Evolutionary conservation across 306 rosid genomes (phyloP).

Genomic region (Spatholobus suberectus): DNA sequence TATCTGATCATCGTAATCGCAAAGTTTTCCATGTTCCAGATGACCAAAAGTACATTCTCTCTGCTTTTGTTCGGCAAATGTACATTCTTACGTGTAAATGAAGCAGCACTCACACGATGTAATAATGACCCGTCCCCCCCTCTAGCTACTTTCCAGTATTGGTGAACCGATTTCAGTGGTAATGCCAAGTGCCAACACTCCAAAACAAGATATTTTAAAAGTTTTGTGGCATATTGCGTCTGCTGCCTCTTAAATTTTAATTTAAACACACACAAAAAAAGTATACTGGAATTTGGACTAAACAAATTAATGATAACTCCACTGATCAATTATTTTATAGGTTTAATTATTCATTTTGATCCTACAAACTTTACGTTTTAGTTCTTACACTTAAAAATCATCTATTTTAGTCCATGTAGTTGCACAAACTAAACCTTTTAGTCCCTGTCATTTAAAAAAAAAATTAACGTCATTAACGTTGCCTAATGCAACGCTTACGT

Average conservation of each 20-base stretch:
- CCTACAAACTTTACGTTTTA: too few species aligned
- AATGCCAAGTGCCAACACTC: constrained; percentile 3
- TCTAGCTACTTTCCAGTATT: not conserved
- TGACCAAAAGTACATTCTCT: not conserved
- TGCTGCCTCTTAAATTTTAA: not conserved
- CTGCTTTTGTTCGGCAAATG: not conserved
- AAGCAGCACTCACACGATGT: not conserved
- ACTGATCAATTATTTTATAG: not conserved
- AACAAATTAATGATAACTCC: not conserved
- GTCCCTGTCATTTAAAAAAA: too few species aligned
- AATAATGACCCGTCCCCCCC: not conserved
- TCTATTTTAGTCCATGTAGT: too few species aligned
- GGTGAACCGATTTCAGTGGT: not conserved
- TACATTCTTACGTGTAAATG: not conserved
- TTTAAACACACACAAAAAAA: not conserved
- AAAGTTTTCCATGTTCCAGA: not conserved
- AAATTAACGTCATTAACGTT: too few species aligned
- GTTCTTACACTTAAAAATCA: too few species aligned
- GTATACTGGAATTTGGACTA: not conserved
- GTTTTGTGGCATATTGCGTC: not conserved
- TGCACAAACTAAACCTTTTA: too few species aligned
- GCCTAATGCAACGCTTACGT: too few species aligned
- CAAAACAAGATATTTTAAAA: not conserved
- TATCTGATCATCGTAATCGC: not conserved
- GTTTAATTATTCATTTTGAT: too few species aligned